phyloP scores from a whole-genome alignment of 2,329 filamentous ascomycete species.

The Pseudonectria buxi region DNA sequence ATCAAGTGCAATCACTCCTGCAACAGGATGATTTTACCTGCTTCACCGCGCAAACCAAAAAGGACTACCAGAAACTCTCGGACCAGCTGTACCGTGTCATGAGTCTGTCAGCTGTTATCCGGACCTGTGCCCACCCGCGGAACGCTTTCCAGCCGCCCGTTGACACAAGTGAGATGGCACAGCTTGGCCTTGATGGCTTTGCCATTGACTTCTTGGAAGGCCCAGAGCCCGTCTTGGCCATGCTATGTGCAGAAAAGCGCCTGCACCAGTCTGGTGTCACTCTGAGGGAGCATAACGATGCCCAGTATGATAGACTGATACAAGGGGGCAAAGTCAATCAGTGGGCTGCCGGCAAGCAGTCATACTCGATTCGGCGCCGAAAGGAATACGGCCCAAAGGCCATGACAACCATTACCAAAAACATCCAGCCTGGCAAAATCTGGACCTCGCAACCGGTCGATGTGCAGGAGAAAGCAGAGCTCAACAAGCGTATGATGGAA shows the following conservation, averaged over 20 bases:
- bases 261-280: slow-evolving; percentile 64
- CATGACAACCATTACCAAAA: slow-evolving; percentile 60
- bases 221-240: slow-evolving; percentile 75
- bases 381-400: slow-evolving; percentile 73
- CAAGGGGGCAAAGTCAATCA: slow-evolving; percentile 50
- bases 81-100: slow-evolving; percentile 56
- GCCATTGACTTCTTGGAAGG: slow-evolving; percentile 73
- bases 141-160: slow-evolving; percentile 49
- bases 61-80: slow-evolving; percentile 70
- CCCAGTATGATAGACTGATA: slow-evolving; percentile 61
- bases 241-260: slow-evolving; percentile 70
- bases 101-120: slow-evolving; percentile 65
- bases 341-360: slow-evolving; percentile 63
- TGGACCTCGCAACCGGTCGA: slow-evolving; percentile 80
- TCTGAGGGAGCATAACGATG: slow-evolving; percentile 54
- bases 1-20: slow-evolving; percentile 48
- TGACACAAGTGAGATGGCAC: slow-evolving; percentile 45
- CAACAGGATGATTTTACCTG: slow-evolving; percentile 48
- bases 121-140: slow-evolving; percentile 51
- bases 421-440: slow-evolving; percentile 52
- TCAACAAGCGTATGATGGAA: slow-evolving; percentile 48
- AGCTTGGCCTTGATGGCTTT: slow-evolving; percentile 69
- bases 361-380: slow-evolving; percentile 61
- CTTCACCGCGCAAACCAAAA: slow-evolving; percentile 68
- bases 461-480: slow-evolving; percentile 51